Evolutionary conservation across 768 basidiomycete species (phyloP), one percentile per base, ranked within the genome.

Genomic region (Hebeloma cylindrosporum): DNA sequence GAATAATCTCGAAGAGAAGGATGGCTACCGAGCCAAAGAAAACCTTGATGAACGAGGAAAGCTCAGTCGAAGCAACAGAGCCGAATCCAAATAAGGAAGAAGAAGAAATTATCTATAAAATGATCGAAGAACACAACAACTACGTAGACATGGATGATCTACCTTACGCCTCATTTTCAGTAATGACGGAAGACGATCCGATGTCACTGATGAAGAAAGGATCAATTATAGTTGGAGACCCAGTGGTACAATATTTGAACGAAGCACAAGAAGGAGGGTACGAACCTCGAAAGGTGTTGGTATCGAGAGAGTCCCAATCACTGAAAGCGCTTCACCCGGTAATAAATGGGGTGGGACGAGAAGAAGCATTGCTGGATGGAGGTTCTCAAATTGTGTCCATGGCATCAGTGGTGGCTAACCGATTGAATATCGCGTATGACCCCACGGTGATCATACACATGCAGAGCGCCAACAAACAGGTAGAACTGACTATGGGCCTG

Each of bases 321-420:
- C 26, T 40, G n/a, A 22, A 20, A 25, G 5, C 25, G 8, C 5
- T 40, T 3, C n/a, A 14, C 4, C 21, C 39, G 3, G 3, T 40
- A 18, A 40, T 40, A 5, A 40, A 40, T 25, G n/a, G 20, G n/a
- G 4, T 4, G 39, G 25, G 6, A 5, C 4, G 27, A 2, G 26
- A 25, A 25, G 39, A 40, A 14, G 3, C 13, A 13, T 18, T 40
- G n/a, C n/a, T 40, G 3, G 39, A 40, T 40, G 39, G 22, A 13
- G 39, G 39, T 3, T 40, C 39, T 25, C 35, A 36, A 36, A 36
- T 36, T 21, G 20, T 36, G 3, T 36, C 35, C n/a, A 36, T 25
- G 21, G 39, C 26, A 13, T 11, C 7, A 27, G n/a, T n/a, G n/a
- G 25, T 25, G 9, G 21, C 39, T n/a, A n/a, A 22, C 13, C 5